Base-by-base conservation (phyloP, 108 stramenopile species). In the Ochromonas danica region DNA sequence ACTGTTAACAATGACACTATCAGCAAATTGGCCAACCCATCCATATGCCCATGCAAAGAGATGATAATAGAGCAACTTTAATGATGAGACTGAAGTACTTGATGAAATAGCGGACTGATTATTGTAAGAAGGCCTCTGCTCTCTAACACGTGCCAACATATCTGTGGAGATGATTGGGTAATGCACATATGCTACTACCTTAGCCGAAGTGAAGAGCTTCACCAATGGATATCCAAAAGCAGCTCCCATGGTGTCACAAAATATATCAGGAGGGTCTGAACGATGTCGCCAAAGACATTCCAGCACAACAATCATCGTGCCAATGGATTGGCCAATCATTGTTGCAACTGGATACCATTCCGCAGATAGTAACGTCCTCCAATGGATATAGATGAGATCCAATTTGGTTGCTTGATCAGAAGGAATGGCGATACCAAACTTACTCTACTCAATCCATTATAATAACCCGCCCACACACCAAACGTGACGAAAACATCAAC, bases 141-240 rank as follows among this genome's bases (percentile, higher is more conserved):
- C 92, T 78, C 89, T 92, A n/a, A 96, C 92, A 2, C 87, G 74
- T 17, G 78, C 79, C 65, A 97, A 86, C 98, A 99, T 99, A 77
- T 99, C 98, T 85, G 85, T 10, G 2, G 41, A 28, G 3, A 98
- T 94, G 3, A 96, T 97, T 1, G 98, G 97, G 88, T 99, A 99
- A 84, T 99, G 98, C 10, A 95, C 94, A 87, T 99, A 99, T 28
- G 94, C 87, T 30, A 88, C 85, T 39, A 96, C 86, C 61, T 78
- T 81, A 43, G 89, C 89, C 6, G 88, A 86, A 0, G 88, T 85
- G 27, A 91, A 77, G 0, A 91, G 0, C 77, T 82, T 84, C 0
- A 94, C 94, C 33, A 96, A 88, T 0, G 91, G 79, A 84, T 89
- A 95, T 0, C 94, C 92, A 89, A 97, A 99, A 31, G 96, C 95